phyloP scores from a whole-genome alignment of 805 yeast genomes.

The Zygosaccharomyces kombuchaensis region DNA sequence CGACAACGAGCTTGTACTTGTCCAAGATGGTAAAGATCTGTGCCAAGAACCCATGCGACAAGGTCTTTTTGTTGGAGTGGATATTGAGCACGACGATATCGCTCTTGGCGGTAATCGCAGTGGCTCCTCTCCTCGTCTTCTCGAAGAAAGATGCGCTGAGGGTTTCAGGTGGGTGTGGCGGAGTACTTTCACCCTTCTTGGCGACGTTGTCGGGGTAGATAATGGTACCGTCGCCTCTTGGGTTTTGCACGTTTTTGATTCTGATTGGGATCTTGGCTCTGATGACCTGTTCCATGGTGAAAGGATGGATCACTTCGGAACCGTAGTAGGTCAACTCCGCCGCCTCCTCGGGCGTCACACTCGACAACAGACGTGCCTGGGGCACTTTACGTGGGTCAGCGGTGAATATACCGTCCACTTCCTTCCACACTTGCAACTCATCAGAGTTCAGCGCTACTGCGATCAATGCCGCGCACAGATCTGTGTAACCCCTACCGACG shows the following conservation, averaged over 20 bases:
- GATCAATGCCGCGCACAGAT: constrained; percentile 91
- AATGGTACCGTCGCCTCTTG: constrained; percentile 87
- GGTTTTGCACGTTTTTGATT: constrained; percentile 93
- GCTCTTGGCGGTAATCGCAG: constrained; percentile 94
- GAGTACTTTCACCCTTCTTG: constrained; percentile 81
- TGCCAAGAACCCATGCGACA: constrained; percentile 93
- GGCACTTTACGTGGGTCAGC: constrained; percentile 97
- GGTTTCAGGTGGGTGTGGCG: constrained; percentile 91
- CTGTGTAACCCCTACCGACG: constrained; percentile 97
- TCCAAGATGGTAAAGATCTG: constrained; percentile 83
- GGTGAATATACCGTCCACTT: constrained; percentile 97
- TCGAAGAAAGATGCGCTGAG: constrained; percentile 41
- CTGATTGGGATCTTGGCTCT: constrained; percentile 93
- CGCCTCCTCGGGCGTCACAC: constrained; percentile 98
- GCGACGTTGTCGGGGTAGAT: constrained; percentile 90
- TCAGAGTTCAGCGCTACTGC: constrained; percentile 92
- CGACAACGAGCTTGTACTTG: constrained; percentile 81
- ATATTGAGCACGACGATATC: constrained; percentile 89
- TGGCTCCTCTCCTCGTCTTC: constrained; percentile 63
- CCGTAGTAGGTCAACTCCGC: constrained; percentile 98
- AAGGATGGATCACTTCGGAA: constrained; percentile 96
- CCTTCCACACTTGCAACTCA: constrained; percentile 97
- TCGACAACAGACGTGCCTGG: constrained; percentile 73
- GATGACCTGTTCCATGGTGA: constrained; percentile 98
- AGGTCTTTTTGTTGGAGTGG: constrained; percentile 88